phyloP scores from a whole-genome alignment of 495 filamentous ascomycete genomes.

The Thermothielavioides terrestris region DNA sequence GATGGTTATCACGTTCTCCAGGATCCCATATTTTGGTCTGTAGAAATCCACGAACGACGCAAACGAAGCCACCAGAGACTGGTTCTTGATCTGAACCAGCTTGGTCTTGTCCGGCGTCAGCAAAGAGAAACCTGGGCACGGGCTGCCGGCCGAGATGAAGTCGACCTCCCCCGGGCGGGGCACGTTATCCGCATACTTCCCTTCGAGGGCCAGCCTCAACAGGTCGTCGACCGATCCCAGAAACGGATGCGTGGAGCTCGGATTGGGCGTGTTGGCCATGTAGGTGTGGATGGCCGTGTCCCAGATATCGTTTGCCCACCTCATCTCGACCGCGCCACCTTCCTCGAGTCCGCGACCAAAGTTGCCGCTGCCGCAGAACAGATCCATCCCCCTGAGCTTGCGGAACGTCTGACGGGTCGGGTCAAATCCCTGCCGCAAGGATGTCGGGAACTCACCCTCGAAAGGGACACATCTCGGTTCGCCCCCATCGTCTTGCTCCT shows the following conservation, averaged over 20 bases:
- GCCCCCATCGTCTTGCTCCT: conserved; percentile 5
- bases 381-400: conserved; percentile 49
- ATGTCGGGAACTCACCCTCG: conserved; percentile 17
- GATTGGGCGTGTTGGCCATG: conserved; percentile 45
- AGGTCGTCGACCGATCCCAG: conserved; percentile 64
- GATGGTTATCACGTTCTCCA: conserved; percentile 66
- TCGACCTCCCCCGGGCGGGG: conserved; percentile 53
- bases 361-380: conserved; percentile 69
- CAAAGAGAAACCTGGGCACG: conserved; percentile 63
- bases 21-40: conserved; percentile 57
- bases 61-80: conserved; percentile 64
- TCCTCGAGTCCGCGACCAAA: conserved; percentile 69
- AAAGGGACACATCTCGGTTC: conserved; percentile 16
- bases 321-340: conserved; percentile 52
- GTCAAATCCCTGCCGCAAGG: conserved; percentile 51
- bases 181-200: conserved; percentile 36
- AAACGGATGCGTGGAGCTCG: conserved; percentile 37
- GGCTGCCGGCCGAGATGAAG: conserved; percentile 61
- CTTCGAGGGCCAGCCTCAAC: conserved; percentile 45
- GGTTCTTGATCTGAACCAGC: conserved; percentile 47
- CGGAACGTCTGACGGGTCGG: conserved; percentile 15
- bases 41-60: conserved; percentile 65
- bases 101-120: conserved; percentile 46
- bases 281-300: conserved; percentile 58
- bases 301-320: conserved; percentile 57